Conservation (phyloP, 768 basidiomycete species). For the Tubosaeta brunneosetosa region DNA sequence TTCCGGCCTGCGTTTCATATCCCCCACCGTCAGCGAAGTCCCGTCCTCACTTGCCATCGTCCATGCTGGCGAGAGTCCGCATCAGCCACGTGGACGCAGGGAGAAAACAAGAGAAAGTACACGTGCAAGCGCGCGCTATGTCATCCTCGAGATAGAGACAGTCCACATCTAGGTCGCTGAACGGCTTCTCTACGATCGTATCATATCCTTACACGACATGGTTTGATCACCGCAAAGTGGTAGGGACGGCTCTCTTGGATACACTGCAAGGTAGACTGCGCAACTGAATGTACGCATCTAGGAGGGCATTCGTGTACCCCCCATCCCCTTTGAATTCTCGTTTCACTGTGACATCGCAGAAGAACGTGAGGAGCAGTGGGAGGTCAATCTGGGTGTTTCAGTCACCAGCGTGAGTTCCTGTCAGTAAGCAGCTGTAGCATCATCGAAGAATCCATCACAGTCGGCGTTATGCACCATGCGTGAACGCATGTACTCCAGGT, state of each 20-base stretch:
- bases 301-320: conserved; percentile 58
- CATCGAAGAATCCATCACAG: conserved; percentile 43
- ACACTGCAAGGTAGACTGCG: conserved; percentile 27
- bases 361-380: conserved; percentile 48
- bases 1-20: no score
- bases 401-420: neutral
- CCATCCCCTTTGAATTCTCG: conserved; percentile 56
- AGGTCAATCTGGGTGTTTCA: conserved; percentile 44
- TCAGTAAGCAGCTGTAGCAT: conserved; percentile 28
- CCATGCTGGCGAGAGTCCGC: conserved; percentile 22
- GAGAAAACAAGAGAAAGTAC: no score
- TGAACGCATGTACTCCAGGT: conserved; percentile 12
- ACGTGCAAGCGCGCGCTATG: conserved; percentile 40
- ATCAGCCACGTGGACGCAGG: no score
- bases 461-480: conserved; percentile 13
- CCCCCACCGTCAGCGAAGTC: no score
- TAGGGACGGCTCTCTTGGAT: conserved; percentile 37
- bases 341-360: conserved; percentile 56
- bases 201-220: conserved; percentile 41
- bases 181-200: conserved; percentile 40
- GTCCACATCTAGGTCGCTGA: conserved; percentile 42
- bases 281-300: conserved; percentile 54
- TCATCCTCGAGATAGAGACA: conserved; percentile 47
- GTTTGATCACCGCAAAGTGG: conserved; percentile 36
- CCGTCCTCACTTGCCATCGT: conserved; percentile 30